Evolutionary conservation across 2,329 filamentous ascomycete genomes (phyloP).

Genomic region (Penicillium olsonii): DNA sequence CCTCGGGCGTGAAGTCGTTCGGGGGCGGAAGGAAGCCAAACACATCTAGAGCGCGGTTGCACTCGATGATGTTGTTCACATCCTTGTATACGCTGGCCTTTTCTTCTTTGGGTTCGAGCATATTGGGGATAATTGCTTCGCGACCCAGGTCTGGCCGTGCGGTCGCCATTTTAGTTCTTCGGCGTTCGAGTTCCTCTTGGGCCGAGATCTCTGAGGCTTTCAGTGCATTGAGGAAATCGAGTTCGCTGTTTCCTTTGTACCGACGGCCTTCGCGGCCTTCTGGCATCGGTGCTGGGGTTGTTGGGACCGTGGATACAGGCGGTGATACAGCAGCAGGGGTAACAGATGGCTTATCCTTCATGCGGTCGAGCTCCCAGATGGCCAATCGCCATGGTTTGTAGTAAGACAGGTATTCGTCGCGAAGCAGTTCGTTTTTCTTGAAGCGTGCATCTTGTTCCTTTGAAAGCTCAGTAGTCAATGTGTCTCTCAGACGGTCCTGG

Average conservation of each 20-base stretch:
- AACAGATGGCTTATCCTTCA: conserved; percentile 39
- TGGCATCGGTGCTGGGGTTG: conserved; percentile 33
- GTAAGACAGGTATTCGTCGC: conserved; percentile 41
- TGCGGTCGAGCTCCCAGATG: conserved; percentile 45
- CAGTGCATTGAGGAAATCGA: conserved; percentile 52
- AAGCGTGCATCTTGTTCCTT: conserved; percentile 41
- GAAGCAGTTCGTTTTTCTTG: conserved; percentile 42
- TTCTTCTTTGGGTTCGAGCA: conserved; percentile 45
- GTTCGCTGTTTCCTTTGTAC: conserved; percentile 51
- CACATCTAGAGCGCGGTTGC: conserved; percentile 41
- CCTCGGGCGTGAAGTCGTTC: conserved; percentile 51
- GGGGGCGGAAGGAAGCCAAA: conserved; percentile 48
- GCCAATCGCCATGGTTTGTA: conserved; percentile 50
- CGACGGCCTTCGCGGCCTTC: conserved; percentile 44
- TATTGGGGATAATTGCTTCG: conserved; percentile 51
- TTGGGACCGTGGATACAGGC: conserved; percentile 34
- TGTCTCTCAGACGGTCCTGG: conserved; percentile 42
- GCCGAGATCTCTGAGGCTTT: conserved; percentile 51
- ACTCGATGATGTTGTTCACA: conserved; percentile 46
- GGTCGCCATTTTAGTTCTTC: conserved; percentile 45
- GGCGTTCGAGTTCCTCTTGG: conserved; percentile 49
- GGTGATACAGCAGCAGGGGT: conserved; percentile 40
- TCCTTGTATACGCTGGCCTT: conserved; percentile 48
- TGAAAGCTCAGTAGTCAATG: conserved; percentile 40
- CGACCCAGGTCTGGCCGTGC: conserved; percentile 46